Base-by-base conservation (phyloP, 2,329 filamentous ascomycete species). In the Monilinia vaccinii-corymbosi region DNA sequence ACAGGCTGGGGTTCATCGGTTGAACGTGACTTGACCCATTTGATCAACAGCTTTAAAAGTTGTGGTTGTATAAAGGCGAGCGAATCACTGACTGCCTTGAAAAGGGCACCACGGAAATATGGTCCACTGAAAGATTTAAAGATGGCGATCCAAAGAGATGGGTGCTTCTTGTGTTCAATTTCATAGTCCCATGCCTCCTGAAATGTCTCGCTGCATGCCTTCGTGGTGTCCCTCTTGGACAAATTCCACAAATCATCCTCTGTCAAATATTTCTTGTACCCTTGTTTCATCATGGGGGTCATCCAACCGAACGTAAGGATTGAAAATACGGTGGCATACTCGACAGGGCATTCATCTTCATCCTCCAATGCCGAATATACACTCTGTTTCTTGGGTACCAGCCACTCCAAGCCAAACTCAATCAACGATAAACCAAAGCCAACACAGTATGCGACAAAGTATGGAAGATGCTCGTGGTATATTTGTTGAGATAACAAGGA, bases 201-300 rank as follows among this genome's bases (percentile, higher is more conserved):
- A 64, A 99, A 89, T 1, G 78, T 76, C 36, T 78, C 75, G 5
- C 87, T 85, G 0, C 93, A 96, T 14, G 80, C 78, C 65, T 84
- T 84, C 13, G 93, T 96, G 38, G 87, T 87, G 71, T 97, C 93
- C 61, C 81, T 78, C 69, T 85, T 87, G 45, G 91, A 84, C 61
- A 99, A 78, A 62, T 91, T 93, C 95, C 95, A 99, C 28, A 99
- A 80, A 73, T 99, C 93, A 64, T 97, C 90, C 72, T 97, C 91
- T 1, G 91, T 96, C 63, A 99, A 79, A 72, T 85, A 99, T 61
- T 92, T 84, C 70, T 88, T 89, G 77, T 99, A 97, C 1, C 94
- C 94, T 71, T 87, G 87, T 71, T 86, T 91, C 94, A 99, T 99
- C 82, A 99, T 77, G 0, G 94, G 92, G 0, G 94, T 97, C 93